Conservation (phyloP, 805 yeast species). For the Zygoascus biomembranicola region DNA sequence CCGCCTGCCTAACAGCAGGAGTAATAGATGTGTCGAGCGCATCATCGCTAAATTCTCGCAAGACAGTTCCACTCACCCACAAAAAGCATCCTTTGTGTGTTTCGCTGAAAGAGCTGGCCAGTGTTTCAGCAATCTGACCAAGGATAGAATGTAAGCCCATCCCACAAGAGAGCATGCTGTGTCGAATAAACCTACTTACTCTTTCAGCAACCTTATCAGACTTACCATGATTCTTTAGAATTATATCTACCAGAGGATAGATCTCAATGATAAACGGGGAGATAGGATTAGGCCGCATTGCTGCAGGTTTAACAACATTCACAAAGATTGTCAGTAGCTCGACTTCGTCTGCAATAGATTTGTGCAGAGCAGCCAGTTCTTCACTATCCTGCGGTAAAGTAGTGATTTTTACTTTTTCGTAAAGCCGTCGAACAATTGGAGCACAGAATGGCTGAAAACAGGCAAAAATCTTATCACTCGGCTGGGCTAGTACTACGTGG, state of each 20-base stretch:
- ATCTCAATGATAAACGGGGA: conserved; percentile 44
- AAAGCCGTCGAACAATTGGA: conserved; percentile 43
- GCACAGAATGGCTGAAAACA: conserved; percentile 55
- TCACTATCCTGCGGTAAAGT: conserved; percentile 25
- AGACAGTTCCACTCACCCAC: conserved; percentile 75
- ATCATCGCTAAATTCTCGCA: conserved; percentile 48
- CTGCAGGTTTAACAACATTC: conserved; percentile 37
- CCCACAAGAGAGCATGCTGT: conserved; percentile 54
- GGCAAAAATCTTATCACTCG: conserved; percentile 40
- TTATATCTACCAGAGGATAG: conserved; percentile 49
- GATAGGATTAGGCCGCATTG: conserved; percentile 36
- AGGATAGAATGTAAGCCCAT: conserved; percentile 50
- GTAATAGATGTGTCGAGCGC: conserved; percentile 37
- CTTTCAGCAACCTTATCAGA: conserved; percentile 66
- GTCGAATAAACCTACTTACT: conserved; percentile 57
- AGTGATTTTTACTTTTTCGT: conserved; percentile 15
- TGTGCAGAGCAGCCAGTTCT: conserved; percentile 25
- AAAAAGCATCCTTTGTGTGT: conserved; percentile 74
- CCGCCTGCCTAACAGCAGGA: conserved; percentile 45
- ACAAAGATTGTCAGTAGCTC: conserved; percentile 60
- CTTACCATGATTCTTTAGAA: conserved; percentile 49
- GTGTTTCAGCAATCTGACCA: conserved; percentile 53
- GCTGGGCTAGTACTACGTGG: conserved; percentile 61
- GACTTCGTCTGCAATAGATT: conserved; percentile 59
- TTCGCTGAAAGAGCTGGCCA: conserved; percentile 60